phyloP scores from a whole-genome alignment of 1,284 basidiomycete genomes.

The Pascua guehoae region DNA sequence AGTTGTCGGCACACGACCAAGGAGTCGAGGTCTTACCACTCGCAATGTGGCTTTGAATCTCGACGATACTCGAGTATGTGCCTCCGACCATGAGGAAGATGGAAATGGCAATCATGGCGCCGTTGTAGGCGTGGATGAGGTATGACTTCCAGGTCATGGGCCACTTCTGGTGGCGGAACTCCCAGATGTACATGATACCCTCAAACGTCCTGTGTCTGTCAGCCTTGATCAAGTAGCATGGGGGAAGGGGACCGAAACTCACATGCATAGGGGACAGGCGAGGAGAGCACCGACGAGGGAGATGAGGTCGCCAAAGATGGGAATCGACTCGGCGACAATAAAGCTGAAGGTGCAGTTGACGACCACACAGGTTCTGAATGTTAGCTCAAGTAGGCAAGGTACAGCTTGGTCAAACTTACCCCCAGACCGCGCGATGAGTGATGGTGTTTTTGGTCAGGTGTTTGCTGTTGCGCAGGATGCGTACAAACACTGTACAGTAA shows the following conservation, averaged over 20 bases:
- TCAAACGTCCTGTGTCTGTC: constrained; percentile 3
- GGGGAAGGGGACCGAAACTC: constrained; percentile 5
- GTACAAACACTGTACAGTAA: constrained; percentile 36
- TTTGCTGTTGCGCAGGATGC: constrained; percentile 24
- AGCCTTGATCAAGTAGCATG: constrained; percentile 3
- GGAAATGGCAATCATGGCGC: constrained; percentile 21
- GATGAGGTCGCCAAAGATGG: constrained; percentile 24
- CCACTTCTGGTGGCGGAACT: constrained; percentile 10
- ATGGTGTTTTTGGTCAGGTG: constrained; percentile 26
- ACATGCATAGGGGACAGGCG: constrained; percentile 7
- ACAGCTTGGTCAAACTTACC: constrained; percentile 35
- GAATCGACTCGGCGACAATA: constrained; percentile 9
- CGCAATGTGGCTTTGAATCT: constrained; percentile 48
- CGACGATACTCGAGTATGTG: constrained; percentile 61
- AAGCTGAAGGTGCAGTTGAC: constrained; percentile 3
- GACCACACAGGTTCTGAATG: background rate
- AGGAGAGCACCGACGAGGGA: constrained; percentile 30
- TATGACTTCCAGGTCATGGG: constrained; percentile 15
- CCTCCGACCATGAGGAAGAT: constrained; percentile 28
- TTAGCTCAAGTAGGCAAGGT: constrained; percentile 8
- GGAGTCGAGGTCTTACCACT: constrained; percentile 11
- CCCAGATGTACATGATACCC: constrained; percentile 14
- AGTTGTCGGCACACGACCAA: constrained; percentile 30
- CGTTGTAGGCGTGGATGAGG: constrained; percentile 15
- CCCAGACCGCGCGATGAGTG: constrained; percentile 43